phyloP scores from a whole-genome alignment of 139 green algal species.

The Tetradesmus lagerheimii region DNA sequence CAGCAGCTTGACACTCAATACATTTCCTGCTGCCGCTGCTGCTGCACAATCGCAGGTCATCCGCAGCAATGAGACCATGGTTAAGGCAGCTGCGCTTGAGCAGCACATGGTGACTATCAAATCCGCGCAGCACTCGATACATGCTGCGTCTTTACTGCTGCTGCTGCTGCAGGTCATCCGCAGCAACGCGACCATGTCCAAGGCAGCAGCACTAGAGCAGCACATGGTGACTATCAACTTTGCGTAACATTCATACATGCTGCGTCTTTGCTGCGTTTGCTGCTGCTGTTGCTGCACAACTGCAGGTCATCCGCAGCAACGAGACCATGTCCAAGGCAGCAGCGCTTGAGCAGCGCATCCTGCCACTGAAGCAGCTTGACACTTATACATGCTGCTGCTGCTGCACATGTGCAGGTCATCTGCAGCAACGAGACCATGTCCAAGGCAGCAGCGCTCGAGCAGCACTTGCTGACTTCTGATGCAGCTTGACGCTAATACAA shows the following conservation, averaged over 20 bases:
- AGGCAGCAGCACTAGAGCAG: not conserved
- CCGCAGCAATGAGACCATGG: not conserved
- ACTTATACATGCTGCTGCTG: too few relatives aligned
- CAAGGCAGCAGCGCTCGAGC: not conserved
- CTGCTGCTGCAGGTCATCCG: constrained; percentile 66
- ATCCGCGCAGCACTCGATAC: too few relatives aligned
- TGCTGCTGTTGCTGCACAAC: not conserved
- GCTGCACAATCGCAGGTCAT: too few relatives aligned
- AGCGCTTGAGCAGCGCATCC: too few relatives aligned
- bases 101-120: too few relatives aligned
- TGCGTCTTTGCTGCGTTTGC: too few relatives aligned
- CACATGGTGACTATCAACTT: constrained; percentile 64
- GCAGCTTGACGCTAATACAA: too few relatives aligned
- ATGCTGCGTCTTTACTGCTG: too few relatives aligned
- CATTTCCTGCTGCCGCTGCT: not conserved
- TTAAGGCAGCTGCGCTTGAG: not conserved
- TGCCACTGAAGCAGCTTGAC: too few relatives aligned
- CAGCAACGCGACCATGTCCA: constrained; percentile 73
- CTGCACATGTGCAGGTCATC: constrained; percentile 55
- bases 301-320: too few relatives aligned
- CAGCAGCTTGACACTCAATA: too few relatives aligned
- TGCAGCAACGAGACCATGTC: constrained; percentile 76
- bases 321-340: not conserved
- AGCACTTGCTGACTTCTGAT: constrained; percentile 65
- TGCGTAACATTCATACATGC: too few relatives aligned